Evolutionary conservation across 345 rosid genomes (phyloP).

Genomic region (Murraya koenigii): DNA sequence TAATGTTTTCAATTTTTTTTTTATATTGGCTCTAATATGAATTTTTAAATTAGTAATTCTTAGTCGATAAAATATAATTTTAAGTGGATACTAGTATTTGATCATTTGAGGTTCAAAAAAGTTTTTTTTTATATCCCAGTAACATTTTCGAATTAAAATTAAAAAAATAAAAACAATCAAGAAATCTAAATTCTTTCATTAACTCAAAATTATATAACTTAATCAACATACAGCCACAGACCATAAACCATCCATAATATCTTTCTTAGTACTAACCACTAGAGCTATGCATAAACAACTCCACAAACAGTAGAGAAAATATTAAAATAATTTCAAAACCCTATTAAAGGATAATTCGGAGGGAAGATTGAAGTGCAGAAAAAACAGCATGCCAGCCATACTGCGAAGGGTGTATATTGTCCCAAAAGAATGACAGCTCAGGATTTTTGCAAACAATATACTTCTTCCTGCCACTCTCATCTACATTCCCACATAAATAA

Average conservation of each 20-base stretch:
- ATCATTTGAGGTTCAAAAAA: too few relatives aligned
- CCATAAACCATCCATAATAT: neutral
- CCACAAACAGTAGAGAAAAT: neutral
- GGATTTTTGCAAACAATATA: constrained; percentile 7
- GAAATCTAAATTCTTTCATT: too few relatives aligned
- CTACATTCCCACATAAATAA: neutral
- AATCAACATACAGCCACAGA: too few relatives aligned
- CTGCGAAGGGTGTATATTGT: constrained; percentile 12
- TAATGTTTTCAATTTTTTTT: too few relatives aligned
- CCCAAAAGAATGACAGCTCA: constrained; percentile 11
- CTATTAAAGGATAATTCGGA: neutral
- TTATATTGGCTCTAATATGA: too few relatives aligned
- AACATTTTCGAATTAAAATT: too few relatives aligned
- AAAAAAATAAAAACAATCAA: too few relatives aligned
- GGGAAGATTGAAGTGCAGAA: constrained; percentile 5
- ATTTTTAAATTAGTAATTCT: too few relatives aligned
- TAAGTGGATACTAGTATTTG: too few relatives aligned
- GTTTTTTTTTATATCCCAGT: too few relatives aligned
- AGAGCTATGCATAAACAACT: neutral
- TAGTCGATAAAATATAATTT: too few relatives aligned
- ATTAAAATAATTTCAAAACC: neutral
- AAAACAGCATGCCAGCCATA: constrained; percentile 16
- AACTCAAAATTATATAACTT: too few relatives aligned
- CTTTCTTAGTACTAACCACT: neutral
- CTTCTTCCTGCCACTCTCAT: constrained; percentile 1